These are phyloP conservation scores for Pythium scleroteichum DNA, from an alignment of 352 stramenopile species.

Conservation along the genomic window DNA sequence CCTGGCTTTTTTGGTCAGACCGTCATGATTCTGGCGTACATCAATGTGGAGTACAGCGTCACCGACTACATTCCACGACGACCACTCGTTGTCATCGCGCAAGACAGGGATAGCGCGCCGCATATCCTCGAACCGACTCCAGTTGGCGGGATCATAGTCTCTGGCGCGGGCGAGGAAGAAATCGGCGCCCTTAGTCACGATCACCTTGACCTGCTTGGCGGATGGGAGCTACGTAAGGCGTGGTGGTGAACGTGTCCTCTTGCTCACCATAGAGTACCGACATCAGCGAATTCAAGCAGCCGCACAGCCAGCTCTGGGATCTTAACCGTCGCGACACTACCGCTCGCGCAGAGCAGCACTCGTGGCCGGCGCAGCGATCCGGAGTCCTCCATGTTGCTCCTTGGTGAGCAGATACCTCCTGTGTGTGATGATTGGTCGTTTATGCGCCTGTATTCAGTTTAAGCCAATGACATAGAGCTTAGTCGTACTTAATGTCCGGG, in stretches of 20 bases:
- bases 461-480: conserved; percentile 9
- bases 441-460: not conserved
- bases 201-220: conserved; percentile 59
- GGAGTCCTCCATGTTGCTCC: conserved; percentile 5
- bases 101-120: conserved; percentile 42
- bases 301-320: conserved; percentile 76
- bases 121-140: conserved; percentile 44
- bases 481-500: not conserved
- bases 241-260: not conserved
- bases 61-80: conserved; percentile 70
- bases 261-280: conserved; percentile 12
- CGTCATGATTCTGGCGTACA: conserved; percentile 29
- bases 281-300: conserved; percentile 59
- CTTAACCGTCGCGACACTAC: conserved; percentile 89
- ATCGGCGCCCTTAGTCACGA: conserved; percentile 78
- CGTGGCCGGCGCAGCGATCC: conserved; percentile 32
- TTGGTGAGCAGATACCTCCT: not conserved
- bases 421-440: not conserved
- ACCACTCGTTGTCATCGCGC: conserved; percentile 84
- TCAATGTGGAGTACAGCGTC: conserved; percentile 90
- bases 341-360: conserved; percentile 77
- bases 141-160: conserved; percentile 62
- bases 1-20: not conserved
- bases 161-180: conserved; percentile 83
- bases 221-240: too few relatives aligned